Evolutionary conservation across 192 early-diverging fungal genomes (phyloP).

Genomic region (Podila epicladia): DNA sequence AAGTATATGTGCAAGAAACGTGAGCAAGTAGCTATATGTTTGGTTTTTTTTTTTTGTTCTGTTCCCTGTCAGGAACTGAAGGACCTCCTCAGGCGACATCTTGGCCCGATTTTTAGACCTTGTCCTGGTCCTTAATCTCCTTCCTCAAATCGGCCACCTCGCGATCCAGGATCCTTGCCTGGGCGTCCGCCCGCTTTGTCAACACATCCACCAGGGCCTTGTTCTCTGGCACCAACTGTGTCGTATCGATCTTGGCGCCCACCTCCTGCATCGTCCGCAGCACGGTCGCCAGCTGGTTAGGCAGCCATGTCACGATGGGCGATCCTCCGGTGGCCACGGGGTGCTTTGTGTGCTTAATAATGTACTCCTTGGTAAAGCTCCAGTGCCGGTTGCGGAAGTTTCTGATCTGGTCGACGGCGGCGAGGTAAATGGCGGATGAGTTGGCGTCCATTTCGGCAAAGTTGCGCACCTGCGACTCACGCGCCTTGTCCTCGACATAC

Average conservation of each 20-base stretch:
- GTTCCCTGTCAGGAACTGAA: too few relatives aligned
- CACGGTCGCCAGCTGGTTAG: slow-evolving; percentile 73
- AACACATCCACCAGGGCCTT: slow-evolving; percentile 70
- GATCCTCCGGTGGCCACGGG: slow-evolving; percentile 82
- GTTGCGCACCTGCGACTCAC: slow-evolving; percentile 57
- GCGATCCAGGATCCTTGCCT: slow-evolving; percentile 69
- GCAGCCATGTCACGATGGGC: slow-evolving; percentile 76
- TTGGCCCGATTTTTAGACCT: slow-evolving; percentile 15
- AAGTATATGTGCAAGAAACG: too few relatives aligned
- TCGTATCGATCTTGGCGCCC: slow-evolving; percentile 61
- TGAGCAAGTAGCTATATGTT: too few relatives aligned
- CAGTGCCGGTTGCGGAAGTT: slow-evolving; percentile 90
- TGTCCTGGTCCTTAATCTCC: slow-evolving; percentile 51
- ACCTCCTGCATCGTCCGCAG: slow-evolving; percentile 70
- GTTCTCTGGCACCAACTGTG: slow-evolving; percentile 66
- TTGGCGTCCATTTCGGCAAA: slow-evolving; percentile 72
- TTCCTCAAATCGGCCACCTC: slow-evolving; percentile 67
- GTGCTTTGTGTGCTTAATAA: slow-evolving; percentile 78
- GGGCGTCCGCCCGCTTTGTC: slow-evolving; percentile 63
- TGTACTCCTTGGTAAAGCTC: slow-evolving; percentile 89
- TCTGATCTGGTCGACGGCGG: slow-evolving; percentile 83
- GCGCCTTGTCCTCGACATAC: slow-evolving; percentile 68
- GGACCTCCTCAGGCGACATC: too few relatives aligned
- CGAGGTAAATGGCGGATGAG: slow-evolving; percentile 72
- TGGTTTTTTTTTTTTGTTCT: too few relatives aligned